Percentiles rank a stretch among this genome's conserved stretches.
Conservation (phyloP, 192 early-diverging fungal species). For the Linnemannia exigua region DNA sequence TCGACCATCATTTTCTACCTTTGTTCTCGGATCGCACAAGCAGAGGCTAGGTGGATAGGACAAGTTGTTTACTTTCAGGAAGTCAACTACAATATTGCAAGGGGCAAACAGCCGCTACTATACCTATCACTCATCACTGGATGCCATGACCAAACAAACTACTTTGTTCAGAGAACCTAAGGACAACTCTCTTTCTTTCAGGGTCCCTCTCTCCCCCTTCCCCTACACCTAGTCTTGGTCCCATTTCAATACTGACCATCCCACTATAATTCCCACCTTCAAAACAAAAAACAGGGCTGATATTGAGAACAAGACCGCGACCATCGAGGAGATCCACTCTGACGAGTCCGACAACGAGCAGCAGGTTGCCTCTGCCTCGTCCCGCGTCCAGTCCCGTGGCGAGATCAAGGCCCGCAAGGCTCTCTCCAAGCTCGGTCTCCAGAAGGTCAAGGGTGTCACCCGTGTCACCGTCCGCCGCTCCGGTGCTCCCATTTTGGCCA, state of each 20-base stretch:
- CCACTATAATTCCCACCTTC: background rate
- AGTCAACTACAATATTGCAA: background rate
- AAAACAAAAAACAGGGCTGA: constrained; percentile 39
- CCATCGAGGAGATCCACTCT: constrained; percentile 57
- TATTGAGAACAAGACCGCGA: constrained; percentile 58
- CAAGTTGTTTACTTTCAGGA: background rate
- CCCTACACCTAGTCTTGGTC: too few relatives aligned
- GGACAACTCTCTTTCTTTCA: too few relatives aligned
- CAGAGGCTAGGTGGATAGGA: background rate
- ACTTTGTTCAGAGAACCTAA: too few relatives aligned
- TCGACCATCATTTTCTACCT: background rate
- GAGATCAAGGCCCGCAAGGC: constrained; percentile 99
- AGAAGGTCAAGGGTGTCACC: constrained; percentile 87
- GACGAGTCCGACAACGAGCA: constrained; percentile 45
- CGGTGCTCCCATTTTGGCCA: constrained; percentile 82
- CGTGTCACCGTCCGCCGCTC: constrained; percentile 90
- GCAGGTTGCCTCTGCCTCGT: constrained; percentile 29
- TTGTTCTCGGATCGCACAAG: background rate
- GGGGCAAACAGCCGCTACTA: background rate
- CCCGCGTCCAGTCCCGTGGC: constrained; percentile 76
- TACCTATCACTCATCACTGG: too few relatives aligned
- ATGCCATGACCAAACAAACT: too few relatives aligned
- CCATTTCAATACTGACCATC: background rate
- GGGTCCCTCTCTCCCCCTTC: too few relatives aligned
- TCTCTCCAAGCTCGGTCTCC: constrained; percentile 91